phyloP scores from a whole-genome alignment of 2,329 filamentous ascomycete genomes.

The Calonectria hongkongensis region DNA sequence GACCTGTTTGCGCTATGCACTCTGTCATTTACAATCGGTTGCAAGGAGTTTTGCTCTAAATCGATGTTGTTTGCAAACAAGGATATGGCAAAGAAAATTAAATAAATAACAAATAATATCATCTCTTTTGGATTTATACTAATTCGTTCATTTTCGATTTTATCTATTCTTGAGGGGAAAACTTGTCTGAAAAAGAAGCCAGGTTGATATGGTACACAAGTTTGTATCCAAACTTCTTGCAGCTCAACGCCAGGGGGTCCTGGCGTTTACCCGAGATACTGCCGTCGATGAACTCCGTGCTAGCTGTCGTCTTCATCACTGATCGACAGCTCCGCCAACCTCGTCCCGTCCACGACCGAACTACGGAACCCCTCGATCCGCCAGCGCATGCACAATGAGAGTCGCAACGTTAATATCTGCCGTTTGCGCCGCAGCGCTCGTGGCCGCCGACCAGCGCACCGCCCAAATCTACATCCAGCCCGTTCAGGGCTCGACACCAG shows the following conservation, averaged over 20 bases:
- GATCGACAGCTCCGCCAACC: conserved; percentile 36
- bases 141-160: too few species aligned
- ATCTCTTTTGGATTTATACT: too few species aligned
- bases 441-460: conserved; percentile 64
- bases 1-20: too few species aligned
- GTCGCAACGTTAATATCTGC: conserved; percentile 62
- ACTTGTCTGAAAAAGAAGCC: too few species aligned
- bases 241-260: background rate
- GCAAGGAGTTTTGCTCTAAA: too few species aligned
- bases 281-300: conserved; percentile 41
- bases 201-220: background rate
- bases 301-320: conserved; percentile 48
- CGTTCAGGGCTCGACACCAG: conserved; percentile 59
- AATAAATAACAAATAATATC: too few species aligned
- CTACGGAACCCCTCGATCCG: conserved; percentile 9
- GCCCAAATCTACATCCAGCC: conserved; percentile 74
- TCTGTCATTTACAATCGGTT: too few species aligned
- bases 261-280: conserved; percentile 48
- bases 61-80: too few species aligned
- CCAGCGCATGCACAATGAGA: conserved; percentile 62
- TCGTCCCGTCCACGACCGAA: conserved; percentile 22
- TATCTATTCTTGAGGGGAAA: too few species aligned
- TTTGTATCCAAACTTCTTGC: background rate
- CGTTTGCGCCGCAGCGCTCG: conserved; percentile 65
- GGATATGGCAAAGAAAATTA: too few species aligned